Evolutionary conservation across 2,329 filamentous ascomycete genomes (phyloP), one percentile per base, ranked within the genome.

Genomic region (Parastagonospora avenae): DNA sequence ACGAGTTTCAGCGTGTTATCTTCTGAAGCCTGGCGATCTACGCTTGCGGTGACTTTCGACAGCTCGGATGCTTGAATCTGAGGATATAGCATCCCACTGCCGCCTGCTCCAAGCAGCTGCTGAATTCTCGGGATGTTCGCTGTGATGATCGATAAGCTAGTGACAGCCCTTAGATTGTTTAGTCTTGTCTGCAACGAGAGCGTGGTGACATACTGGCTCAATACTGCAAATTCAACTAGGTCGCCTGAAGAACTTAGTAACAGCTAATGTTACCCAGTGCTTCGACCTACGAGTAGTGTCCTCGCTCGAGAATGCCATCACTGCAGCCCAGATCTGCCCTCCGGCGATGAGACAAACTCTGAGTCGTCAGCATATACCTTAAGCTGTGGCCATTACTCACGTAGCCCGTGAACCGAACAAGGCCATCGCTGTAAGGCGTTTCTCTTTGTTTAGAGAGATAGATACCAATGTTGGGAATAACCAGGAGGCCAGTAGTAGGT

Each of bases 401-500:
- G 53, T 30, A 12, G 42, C 46, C 33, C 62, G 54, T 9, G 54
- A 52, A 16, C 55, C 55, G 33, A 64, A 64, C 14, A 64, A 40
- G 9, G 57, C 28, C 8, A 46, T 48, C 6, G 57, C 55, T 27
- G 50, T 47, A 4, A 43, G 33, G 6, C 44, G 30, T 33, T 48
- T 54, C 5, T 44, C 48, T 27, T 46, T 53, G 16, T 60, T 46
- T 16, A 66, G 53, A 11, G 64, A 50, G 14, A 70, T 42, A 6
- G 46, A 37, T 39, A 58, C 52, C n/a, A 69, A 31, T 6, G 52
- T 50, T 8, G 67, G 65, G 2, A 68, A 35, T 33, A 70, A 55
- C 63, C 65, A 70, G 9, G 38, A 40, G 7, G 64, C 55, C 12
- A 70, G 48, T 6, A 67, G 27, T 9, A 59, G 37, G 38, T 70